Percentiles rank a stretch among this genome's conserved stretches.
These are phyloP conservation scores for Neltuma alba DNA, from an alignment of 306 rosid species.

Conservation along the genomic window DNA sequence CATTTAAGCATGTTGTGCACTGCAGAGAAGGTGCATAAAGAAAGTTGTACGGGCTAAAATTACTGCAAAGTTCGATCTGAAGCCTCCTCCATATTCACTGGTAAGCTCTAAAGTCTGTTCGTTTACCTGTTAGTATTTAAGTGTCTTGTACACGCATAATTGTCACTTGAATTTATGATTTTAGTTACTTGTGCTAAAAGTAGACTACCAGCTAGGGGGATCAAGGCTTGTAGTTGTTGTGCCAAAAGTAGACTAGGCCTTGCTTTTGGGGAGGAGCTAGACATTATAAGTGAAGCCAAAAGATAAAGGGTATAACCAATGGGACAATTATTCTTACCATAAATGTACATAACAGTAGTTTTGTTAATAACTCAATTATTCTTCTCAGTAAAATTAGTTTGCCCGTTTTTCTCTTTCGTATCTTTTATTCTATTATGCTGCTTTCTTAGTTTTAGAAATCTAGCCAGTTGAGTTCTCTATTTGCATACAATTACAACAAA, in stretches of 20 bases:
- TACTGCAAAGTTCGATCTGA: constrained; percentile 66
- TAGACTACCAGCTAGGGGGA: too few relatives aligned
- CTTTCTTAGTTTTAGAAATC: constrained; percentile 4
- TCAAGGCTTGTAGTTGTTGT: too few relatives aligned
- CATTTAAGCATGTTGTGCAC: constrained; percentile 15
- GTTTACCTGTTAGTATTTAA: background rate
- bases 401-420: background rate
- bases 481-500: background rate
- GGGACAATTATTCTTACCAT: background rate
- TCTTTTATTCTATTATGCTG: constrained; percentile 25
- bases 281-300: background rate
- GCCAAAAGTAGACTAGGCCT: background rate
- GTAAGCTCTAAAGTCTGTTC: constrained; percentile 47
- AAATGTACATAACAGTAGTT: background rate
- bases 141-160: background rate
- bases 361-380: background rate
- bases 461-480: constrained; percentile 16
- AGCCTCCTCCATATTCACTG: constrained; percentile 89
- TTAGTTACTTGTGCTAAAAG: too few relatives aligned
- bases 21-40: constrained; percentile 55
- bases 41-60: constrained; percentile 42
- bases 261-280: background rate
- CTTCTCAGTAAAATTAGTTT: background rate
- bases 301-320: background rate
- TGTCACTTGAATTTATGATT: background rate